phyloP scores from a whole-genome alignment of 805 yeast species.

The Kazachstania africana region DNA sequence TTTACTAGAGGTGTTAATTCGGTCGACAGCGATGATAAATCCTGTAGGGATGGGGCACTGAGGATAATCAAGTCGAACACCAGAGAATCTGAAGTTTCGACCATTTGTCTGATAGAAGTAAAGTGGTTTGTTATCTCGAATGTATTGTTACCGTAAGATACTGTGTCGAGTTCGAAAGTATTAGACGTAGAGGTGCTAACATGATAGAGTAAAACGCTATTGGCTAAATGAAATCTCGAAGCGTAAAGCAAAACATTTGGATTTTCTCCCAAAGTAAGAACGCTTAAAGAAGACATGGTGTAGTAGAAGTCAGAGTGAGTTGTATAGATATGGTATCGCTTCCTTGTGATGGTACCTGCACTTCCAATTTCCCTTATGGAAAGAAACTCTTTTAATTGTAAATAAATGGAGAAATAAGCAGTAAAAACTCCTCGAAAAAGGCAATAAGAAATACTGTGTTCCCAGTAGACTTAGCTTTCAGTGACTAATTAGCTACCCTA shows the following conservation, averaged over 20 bases:
- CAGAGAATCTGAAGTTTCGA: slow-evolving; percentile 3
- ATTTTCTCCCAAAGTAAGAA: slow-evolving; percentile 21
- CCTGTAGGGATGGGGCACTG: slow-evolving; percentile 40
- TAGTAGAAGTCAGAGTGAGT: too few relatives aligned
- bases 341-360: too few relatives aligned
- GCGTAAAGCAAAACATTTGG: slow-evolving; percentile 23
- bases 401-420: too few relatives aligned
- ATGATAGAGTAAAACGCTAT: slow-evolving; percentile 24
- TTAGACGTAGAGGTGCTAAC: slow-evolving; percentile 19
- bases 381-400: too few relatives aligned
- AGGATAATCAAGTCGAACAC: slow-evolving; percentile 35
- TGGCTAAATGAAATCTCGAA: slow-evolving; percentile 26
- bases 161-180: slow-evolving; percentile 15
- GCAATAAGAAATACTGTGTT: too few relatives aligned
- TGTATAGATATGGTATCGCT: too few relatives aligned
- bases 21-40: slow-evolving; percentile 33
- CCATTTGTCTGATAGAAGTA: slow-evolving; percentile 15
- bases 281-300: slow-evolving; percentile 17
- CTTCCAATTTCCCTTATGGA: too few relatives aligned
- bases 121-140: slow-evolving; percentile 18
- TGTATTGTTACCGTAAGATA: slow-evolving; percentile 18
- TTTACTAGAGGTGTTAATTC: slow-evolving; percentile 29
- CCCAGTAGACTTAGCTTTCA: too few relatives aligned
- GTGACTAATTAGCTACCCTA: too few relatives aligned
- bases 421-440: too few relatives aligned